phyloP scores from a whole-genome alignment of 2,329 filamentous ascomycete genomes.

The Monosporascus sp. region DNA sequence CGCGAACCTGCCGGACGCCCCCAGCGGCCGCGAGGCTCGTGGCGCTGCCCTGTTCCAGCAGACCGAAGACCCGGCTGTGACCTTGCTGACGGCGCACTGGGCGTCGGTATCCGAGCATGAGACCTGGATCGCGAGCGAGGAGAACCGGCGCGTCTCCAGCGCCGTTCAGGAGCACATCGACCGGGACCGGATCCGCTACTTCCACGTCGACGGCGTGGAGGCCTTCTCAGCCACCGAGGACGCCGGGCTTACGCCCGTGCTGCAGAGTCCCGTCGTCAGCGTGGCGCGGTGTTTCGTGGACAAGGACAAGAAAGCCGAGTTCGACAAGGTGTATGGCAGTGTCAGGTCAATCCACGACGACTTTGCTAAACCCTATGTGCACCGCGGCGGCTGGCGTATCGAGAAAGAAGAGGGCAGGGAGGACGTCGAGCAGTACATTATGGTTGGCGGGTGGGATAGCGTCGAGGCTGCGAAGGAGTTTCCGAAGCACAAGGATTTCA shows the following conservation, averaged over 20 bases:
- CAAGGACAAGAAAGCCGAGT: background rate
- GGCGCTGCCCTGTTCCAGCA: slow-evolving; percentile 30
- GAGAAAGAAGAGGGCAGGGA: slow-evolving; percentile 1
- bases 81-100: slow-evolving; percentile 43
- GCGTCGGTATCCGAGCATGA: slow-evolving; percentile 34
- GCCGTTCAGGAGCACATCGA: slow-evolving; percentile 29
- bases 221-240: slow-evolving; percentile 10
- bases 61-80: slow-evolving; percentile 28
- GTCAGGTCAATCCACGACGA: background rate
- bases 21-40: slow-evolving; percentile 30
- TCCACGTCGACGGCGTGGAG: slow-evolving; percentile 34
- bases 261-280: slow-evolving; percentile 31
- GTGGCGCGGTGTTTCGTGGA: slow-evolving; percentile 16
- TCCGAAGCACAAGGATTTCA: background rate
- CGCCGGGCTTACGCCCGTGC: slow-evolving; percentile 9
- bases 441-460: background rate
- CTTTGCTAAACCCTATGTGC: background rate
- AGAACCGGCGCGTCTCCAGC: slow-evolving; percentile 32
- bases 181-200: slow-evolving; percentile 31
- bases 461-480: background rate
- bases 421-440: background rate
- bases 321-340: background rate
- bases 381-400: slow-evolving; percentile 3
- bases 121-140: slow-evolving; percentile 37
- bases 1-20: slow-evolving; percentile 27